Percentiles rank a stretch among this genome's conserved stretches.
These are phyloP conservation scores for Brassica hybrid DNA, from an alignment of 441 rosid species.

Conservation along the genomic window DNA sequence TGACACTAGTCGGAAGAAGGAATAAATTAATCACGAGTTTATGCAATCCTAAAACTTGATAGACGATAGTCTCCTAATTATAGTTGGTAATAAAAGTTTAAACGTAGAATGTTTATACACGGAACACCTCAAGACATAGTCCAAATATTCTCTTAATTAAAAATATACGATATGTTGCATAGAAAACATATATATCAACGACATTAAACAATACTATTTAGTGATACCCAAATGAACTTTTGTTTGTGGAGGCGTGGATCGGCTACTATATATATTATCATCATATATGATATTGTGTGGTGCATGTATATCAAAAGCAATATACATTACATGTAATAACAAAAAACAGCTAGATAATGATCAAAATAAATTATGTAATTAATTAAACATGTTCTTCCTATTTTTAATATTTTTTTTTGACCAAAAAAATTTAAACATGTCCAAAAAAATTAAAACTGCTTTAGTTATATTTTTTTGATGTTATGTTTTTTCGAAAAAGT, in stretches of 20 bases:
- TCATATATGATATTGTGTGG: conserved; percentile 1
- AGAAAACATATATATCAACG: background rate
- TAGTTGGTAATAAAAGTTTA: background rate
- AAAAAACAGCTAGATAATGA: background rate
- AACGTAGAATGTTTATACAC: background rate
- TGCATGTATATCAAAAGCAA: conserved; percentile 4
- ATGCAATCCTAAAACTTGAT: background rate
- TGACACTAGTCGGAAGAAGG: background rate
- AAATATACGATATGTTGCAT: background rate
- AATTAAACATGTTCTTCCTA: background rate
- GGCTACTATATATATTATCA: background rate
- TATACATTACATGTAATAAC: background rate
- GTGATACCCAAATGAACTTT: background rate
- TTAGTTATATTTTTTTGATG: background rate
- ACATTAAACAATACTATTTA: background rate
- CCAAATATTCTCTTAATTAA: background rate
- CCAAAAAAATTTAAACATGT: background rate
- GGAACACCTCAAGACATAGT: background rate
- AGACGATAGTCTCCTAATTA: background rate
- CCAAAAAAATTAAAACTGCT: background rate
- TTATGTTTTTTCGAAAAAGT: background rate
- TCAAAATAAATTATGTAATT: background rate
- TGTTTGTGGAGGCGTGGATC: conserved; percentile 4
- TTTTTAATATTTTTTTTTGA: background rate
- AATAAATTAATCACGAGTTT: background rate